These are phyloP conservation scores for Pythium phragmiticola DNA, from an alignment of 352 stramenopile species.

Conservation along the genomic window DNA sequence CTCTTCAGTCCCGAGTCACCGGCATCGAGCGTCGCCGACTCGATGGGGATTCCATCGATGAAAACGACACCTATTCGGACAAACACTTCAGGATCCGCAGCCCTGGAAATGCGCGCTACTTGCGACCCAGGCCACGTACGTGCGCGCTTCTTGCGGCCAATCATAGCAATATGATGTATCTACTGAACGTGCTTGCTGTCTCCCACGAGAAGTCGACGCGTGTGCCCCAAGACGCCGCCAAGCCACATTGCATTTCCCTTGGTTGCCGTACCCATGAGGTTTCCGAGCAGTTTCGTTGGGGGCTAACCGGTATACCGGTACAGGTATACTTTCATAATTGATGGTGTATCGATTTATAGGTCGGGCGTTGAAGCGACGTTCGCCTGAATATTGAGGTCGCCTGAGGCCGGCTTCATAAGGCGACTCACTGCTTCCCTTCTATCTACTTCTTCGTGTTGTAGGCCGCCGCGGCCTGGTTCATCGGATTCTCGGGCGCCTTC, in stretches of 20 bases:
- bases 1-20: conserved; percentile 41
- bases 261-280: background rate
- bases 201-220: background rate
- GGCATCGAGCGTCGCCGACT: conserved; percentile 52
- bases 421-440: conserved; percentile 1
- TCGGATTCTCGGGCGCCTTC: conserved; percentile 69
- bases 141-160: conserved; percentile 50
- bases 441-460: conserved; percentile 79
- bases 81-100: background rate
- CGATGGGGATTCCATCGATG: conserved; percentile 73
- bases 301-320: background rate
- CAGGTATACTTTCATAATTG: background rate
- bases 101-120: background rate
- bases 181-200: background rate
- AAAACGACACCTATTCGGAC: conserved; percentile 53
- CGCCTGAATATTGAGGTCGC: background rate
- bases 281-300: background rate
- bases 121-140: conserved; percentile 32
- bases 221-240: background rate
- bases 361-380: too few relatives aligned
- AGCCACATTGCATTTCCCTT: conserved; percentile 1
- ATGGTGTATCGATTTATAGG: background rate
- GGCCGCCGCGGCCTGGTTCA: conserved; percentile 70
- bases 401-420: background rate
- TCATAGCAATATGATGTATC: conserved; percentile 28